Conservation (phyloP, 208 protist genomes). For the Tritrichomonas foetus region DNA sequence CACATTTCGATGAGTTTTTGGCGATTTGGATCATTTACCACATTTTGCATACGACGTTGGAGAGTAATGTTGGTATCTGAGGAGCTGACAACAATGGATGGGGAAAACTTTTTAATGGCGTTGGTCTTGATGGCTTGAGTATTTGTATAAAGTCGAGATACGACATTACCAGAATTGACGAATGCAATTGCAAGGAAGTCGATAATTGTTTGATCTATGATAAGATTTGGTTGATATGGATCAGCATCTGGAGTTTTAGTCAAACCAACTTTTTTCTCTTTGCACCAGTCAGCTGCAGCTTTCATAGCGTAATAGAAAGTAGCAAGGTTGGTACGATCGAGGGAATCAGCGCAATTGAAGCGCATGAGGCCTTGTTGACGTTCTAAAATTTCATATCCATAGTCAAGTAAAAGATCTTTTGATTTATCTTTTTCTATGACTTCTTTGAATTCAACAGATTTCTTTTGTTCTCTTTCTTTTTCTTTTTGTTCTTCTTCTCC, state of each 20-base stretch:
- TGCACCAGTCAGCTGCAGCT: not conserved
- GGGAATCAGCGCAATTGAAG: not conserved
- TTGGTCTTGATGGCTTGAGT: not conserved
- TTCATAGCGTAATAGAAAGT: not conserved
- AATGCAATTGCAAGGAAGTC: not conserved
- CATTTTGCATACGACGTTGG: not conserved
- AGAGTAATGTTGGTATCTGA: not conserved
- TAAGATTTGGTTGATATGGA: not conserved
- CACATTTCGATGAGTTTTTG: not conserved
- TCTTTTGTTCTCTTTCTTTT: too few relatives aligned
- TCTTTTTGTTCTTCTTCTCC: too few relatives aligned
- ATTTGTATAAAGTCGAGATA: not conserved
- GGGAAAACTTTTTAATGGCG: not conserved
- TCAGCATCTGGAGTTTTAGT: not conserved
- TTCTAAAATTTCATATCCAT: not conserved
- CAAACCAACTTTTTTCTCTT: not conserved
- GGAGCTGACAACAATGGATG: not conserved
- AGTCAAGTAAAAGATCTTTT: not conserved
- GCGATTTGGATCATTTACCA: not conserved
- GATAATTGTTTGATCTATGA: not conserved
- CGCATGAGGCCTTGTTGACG: not conserved
- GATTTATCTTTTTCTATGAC: too few relatives aligned
- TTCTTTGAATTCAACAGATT: too few relatives aligned
- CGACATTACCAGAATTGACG: not conserved
- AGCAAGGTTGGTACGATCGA: not conserved